Percentiles rank a stretch among this genome's conserved stretches.
Evolutionary conservation across 78 protist genomes (phyloP).

Genomic region (Dictyostelium brefeldianum): DNA sequence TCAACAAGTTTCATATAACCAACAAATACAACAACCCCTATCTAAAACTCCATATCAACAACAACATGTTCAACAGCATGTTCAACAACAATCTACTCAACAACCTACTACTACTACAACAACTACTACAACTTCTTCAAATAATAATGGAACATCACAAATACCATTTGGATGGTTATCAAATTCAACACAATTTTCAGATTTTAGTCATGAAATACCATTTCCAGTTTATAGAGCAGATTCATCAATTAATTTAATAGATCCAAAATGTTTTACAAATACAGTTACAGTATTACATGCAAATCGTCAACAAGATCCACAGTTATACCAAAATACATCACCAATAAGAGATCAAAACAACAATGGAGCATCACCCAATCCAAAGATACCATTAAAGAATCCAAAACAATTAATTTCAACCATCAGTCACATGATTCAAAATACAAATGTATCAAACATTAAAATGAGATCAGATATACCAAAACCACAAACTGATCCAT

Average conservation of each 20-base stretch:
- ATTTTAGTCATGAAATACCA: constrained; percentile 55
- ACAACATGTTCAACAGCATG: neutral
- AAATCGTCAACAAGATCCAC: neutral
- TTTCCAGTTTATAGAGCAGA: constrained; percentile 58
- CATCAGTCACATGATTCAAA: constrained; percentile 14
- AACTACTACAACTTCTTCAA: neutral
- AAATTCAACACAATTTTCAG: constrained; percentile 43
- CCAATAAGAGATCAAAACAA: constrained; percentile 4
- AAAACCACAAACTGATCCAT: neutral
- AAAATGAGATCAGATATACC: constrained; percentile 10
- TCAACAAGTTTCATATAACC: neutral
- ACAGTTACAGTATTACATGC: neutral
- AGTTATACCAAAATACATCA: neutral
- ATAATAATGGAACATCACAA: neutral
- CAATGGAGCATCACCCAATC: too few relatives aligned
- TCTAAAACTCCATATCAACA: neutral
- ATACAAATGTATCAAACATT: constrained; percentile 29
- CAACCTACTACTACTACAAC: neutral
- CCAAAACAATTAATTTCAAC: neutral
- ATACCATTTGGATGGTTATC: constrained; percentile 35
- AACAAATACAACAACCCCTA: neutral
- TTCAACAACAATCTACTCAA: neutral
- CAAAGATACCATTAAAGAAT: neutral
- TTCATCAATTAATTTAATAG: constrained; percentile 27
- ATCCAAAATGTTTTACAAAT: neutral